Evolutionary conservation across 2,329 filamentous ascomycete species (phyloP).

Genomic region (Fusarium burgessii): DNA sequence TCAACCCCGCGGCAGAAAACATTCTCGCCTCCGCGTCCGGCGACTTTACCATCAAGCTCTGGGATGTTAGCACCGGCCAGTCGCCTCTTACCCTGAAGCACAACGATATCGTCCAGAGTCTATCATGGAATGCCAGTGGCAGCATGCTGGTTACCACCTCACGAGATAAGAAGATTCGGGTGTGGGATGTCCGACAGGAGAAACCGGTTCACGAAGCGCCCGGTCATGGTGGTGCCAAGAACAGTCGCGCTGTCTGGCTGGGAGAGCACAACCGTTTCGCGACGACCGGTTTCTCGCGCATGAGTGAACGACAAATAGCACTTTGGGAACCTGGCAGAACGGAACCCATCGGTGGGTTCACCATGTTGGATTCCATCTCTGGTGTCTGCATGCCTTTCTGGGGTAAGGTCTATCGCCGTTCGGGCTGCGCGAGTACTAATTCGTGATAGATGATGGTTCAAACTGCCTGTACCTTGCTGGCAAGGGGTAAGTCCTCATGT

Average conservation of each 20-base stretch:
- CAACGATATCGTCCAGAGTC: constrained; percentile 91
- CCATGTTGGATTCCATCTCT: constrained; percentile 91
- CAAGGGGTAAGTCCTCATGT: constrained; percentile 80
- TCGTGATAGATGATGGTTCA: constrained; percentile 80
- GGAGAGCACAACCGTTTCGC: constrained; percentile 96
- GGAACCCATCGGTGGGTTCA: constrained; percentile 91
- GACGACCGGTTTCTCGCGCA: constrained; percentile 96
- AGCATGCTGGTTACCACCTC: constrained; percentile 90
- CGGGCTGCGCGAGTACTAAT: constrained; percentile 40
- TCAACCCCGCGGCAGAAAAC: constrained; percentile 96
- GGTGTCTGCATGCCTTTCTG: constrained; percentile 99
- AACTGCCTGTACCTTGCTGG: constrained; percentile 96
- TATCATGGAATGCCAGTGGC: constrained; percentile 95
- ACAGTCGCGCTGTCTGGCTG: constrained; percentile 96
- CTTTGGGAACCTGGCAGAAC: constrained; percentile 92
- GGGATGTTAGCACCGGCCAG: constrained; percentile 88
- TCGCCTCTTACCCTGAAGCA: constrained; percentile 83
- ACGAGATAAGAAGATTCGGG: constrained; percentile 95
- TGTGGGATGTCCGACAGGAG: constrained; percentile 98
- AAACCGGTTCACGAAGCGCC: constrained; percentile 84
- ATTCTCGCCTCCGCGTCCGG: constrained; percentile 95
- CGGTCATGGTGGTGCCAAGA: constrained; percentile 95
- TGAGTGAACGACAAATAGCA: constrained; percentile 97
- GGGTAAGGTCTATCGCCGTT: constrained; percentile 64
- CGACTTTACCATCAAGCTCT: constrained; percentile 94